A percentile compares a stretch with the other conserved stretches of the same genome.
These are phyloP conservation scores for Leccinum angustisporum DNA, from an alignment of 1,284 basidiomycete genomes.

Conservation along the genomic window DNA sequence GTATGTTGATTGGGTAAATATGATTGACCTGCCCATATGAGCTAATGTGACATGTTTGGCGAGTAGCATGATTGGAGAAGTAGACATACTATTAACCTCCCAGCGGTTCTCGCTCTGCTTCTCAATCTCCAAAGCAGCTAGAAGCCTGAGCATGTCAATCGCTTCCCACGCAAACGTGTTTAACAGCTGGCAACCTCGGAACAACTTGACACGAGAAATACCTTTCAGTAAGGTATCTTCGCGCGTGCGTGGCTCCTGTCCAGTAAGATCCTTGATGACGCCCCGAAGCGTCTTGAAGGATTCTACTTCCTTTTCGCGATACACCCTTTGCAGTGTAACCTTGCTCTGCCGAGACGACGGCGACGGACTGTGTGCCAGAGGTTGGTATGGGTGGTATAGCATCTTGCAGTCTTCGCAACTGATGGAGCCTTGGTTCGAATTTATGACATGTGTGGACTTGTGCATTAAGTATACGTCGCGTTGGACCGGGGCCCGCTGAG, in stretches of 20 bases:
- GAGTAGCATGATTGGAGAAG: not conserved
- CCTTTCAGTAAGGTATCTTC: constrained; percentile 23
- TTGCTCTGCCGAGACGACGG: constrained; percentile 13
- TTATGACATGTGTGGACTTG: not conserved
- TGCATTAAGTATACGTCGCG: not conserved
- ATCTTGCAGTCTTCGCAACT: constrained; percentile 1
- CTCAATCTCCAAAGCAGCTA: not conserved
- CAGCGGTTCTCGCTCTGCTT: not conserved
- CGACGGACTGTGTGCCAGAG: not conserved
- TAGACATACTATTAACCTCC: not conserved
- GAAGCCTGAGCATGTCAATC: constrained; percentile 7
- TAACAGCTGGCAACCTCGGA: not conserved
- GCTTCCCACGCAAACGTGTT: constrained; percentile 9
- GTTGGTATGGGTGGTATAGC: not conserved
- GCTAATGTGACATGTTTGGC: not conserved
- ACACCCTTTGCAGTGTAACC: constrained; percentile 16
- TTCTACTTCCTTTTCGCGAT: constrained; percentile 25
- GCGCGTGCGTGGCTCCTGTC: constrained; percentile 16
- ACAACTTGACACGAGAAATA: not conserved
- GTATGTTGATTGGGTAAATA: not conserved
- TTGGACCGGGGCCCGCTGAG: not conserved
- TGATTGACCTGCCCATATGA: constrained; percentile 1
- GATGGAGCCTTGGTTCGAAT: not conserved
- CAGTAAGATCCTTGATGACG: constrained; percentile 17
- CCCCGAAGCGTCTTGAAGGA: constrained; percentile 21